These are phyloP conservation scores for Powellomyces hirtus DNA, from an alignment of 192 early-diverging fungal genomes.

Conservation along the genomic window DNA sequence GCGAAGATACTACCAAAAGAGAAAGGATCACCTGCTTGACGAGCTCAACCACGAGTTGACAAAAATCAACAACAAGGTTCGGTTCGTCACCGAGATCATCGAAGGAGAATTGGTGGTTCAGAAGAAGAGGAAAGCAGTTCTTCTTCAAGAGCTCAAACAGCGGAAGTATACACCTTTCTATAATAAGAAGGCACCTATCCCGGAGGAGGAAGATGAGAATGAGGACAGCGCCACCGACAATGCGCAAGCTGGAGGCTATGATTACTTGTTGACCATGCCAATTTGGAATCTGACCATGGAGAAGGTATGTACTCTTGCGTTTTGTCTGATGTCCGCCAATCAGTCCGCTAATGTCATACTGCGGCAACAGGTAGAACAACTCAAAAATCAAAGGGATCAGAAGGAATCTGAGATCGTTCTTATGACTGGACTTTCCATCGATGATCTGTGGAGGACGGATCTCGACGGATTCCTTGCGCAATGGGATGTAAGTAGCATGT, in stretches of 20 bases:
- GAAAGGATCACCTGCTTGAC: constrained; percentile 66
- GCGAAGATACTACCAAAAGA: constrained; percentile 77
- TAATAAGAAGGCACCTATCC: constrained; percentile 39
- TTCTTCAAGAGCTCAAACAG: constrained; percentile 69
- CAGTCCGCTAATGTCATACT: background rate
- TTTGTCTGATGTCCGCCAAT: background rate
- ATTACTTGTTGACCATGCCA: constrained; percentile 87
- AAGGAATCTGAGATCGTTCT: constrained; percentile 70
- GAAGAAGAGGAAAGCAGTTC: constrained; percentile 79
- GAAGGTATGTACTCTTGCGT: constrained; percentile 48
- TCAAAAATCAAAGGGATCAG: constrained; percentile 64
- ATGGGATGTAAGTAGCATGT: constrained; percentile 62
- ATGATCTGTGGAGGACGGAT: constrained; percentile 82
- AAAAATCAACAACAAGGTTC: constrained; percentile 73
- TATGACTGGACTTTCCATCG: constrained; percentile 61
- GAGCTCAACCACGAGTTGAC: constrained; percentile 26
- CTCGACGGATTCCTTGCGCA: constrained; percentile 77
- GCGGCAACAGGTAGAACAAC: constrained; percentile 57
- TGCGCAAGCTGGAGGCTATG: constrained; percentile 53
- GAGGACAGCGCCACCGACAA: constrained; percentile 22
- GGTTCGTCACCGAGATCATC: constrained; percentile 91
- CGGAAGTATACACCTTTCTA: constrained; percentile 67
- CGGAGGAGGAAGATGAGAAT: constrained; percentile 40
- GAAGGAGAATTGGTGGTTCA: constrained; percentile 74
- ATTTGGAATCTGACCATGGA: constrained; percentile 89